Evolutionary conservation across 2,329 filamentous ascomycete genomes (phyloP), one percentile per base, ranked within the genome.

Genomic region (Neophaeococcomyces aloes): DNA sequence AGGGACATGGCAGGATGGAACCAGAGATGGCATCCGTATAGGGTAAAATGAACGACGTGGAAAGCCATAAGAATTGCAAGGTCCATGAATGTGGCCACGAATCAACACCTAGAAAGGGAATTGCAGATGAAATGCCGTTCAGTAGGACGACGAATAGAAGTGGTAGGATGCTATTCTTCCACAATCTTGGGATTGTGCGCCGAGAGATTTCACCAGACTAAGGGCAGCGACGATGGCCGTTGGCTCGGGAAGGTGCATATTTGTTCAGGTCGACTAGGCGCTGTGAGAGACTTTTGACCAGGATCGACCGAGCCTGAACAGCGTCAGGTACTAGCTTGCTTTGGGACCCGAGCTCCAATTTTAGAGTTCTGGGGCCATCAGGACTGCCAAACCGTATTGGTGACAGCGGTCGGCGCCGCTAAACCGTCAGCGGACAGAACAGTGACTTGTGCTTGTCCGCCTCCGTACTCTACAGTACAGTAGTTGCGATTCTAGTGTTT

Each of bases 241-340:
- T 42, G 39, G 39, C 30, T 34, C 39, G 39, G 39, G 2, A 42
- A 42, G 30, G 21, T 42, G 39, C 39, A 42, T 42, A 42, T 34
- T n/a, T 8, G 31, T 35, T 35, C 39, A 42, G 39, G 39, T 42
- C 5, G 23, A 27, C 5, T 10, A 42, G 23, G 30, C 39, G 39
- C 39, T 34, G 23, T 13, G 35, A 42, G 39, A 29, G 18, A 17
- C 17, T 6, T 27, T 14, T 31, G 7, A 27, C n/a, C 7, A 19
- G 11, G 35, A 27, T 38, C 35, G 4, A n/a, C n/a, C n/a, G n/a
- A n/a, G n/a, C n/a, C n/a, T n/a, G n/a, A n/a, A n/a, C n/a, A n/a
- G n/a, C n/a, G n/a, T n/a, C 35, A 38, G 35, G 15, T 32, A 32
- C 23, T 41, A 41, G 38, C 38, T 27, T 41, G 7, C 38, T n/a